Base-by-base conservation (phyloP, 106 monocot genomes). In the Phalaenopsis aphrodite region DNA sequence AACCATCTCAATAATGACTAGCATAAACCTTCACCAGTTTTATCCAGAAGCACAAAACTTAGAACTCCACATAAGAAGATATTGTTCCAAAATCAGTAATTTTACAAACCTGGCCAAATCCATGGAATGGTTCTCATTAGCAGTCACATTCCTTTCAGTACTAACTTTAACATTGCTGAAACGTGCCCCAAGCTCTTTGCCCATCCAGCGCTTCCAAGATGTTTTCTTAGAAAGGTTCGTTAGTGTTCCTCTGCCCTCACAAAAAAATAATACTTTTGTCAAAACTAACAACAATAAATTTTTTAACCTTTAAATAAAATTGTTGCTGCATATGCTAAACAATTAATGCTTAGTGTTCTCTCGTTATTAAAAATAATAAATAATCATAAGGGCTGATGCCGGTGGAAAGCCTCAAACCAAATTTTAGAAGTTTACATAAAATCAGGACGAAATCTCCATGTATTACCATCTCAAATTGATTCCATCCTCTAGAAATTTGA, bases 171-270 rank as follows among this genome's bases (percentile, higher is more conserved):
- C 78, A 73, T 81, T 81, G 79, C 38, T 45, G 77, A 83, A 84
- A 81, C 74, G 18, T 82, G 76, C 78, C 82, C 56, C 43, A 42
- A 7, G 47, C 84, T 78, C 84, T 84, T 83, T 90, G 43, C 84
- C 81, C 2, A 92, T 90, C 94, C 94, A 97, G 15, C 81, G 87
- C 42, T 72, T 88, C 75, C 92, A 69, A 78, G 88, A 92, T 75
- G 92, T 87, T 87, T 61, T 90, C 75, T 88, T 97, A 46, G 92
- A 78, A 77, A 97, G 39, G 79, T 69, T 86, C 80, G 86, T 94
- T n/a, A 97, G 64, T 61, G 79, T 97, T 41, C 92, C 94, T 82
- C 87, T 88, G 42, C 78, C 81, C 41, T 86, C 89, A 69, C 83
- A 88, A 30, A 77, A 77, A 66, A 38, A 12, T 42, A 58, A 42